Evolutionary conservation across 1,284 basidiomycete species (phyloP).

Genomic region (Melampsora americana): DNA sequence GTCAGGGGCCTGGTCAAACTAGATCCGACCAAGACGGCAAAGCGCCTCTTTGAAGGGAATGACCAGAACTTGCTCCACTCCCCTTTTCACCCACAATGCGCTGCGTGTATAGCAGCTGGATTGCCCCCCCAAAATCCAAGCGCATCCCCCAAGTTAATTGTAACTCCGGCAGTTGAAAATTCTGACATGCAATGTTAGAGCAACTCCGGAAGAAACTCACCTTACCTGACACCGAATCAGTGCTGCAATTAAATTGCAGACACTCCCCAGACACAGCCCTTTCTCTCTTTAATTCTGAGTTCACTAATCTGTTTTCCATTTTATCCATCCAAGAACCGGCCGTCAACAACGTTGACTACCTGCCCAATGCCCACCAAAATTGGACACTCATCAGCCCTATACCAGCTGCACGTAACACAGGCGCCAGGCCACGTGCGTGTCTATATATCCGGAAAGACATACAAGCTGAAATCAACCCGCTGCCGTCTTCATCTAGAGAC

Average conservation of each 20-base stretch:
- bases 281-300: neutral
- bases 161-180: neutral
- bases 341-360: neutral
- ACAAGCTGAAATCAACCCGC: neutral
- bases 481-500: neutral
- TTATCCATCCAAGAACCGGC: constrained; percentile 3
- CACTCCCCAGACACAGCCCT: constrained; percentile 5
- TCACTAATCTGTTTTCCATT: neutral
- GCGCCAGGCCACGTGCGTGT: neutral
- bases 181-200: neutral
- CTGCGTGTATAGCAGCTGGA: too few species aligned
- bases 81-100: neutral
- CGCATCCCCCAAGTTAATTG: neutral
- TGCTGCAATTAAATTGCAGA: neutral
- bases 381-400: neutral
- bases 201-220: neutral
- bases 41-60: neutral
- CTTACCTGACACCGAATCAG: too few species aligned
- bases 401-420: neutral
- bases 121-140: neutral
- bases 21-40: neutral
- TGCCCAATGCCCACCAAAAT: neutral
- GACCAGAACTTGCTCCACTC: neutral
- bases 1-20: neutral
- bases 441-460: constrained; percentile 13